Evolutionary conservation across 108 stramenopile species (phyloP), one percentile per base, ranked within the genome.

Genomic region (Skeletonema menzelii): DNA sequence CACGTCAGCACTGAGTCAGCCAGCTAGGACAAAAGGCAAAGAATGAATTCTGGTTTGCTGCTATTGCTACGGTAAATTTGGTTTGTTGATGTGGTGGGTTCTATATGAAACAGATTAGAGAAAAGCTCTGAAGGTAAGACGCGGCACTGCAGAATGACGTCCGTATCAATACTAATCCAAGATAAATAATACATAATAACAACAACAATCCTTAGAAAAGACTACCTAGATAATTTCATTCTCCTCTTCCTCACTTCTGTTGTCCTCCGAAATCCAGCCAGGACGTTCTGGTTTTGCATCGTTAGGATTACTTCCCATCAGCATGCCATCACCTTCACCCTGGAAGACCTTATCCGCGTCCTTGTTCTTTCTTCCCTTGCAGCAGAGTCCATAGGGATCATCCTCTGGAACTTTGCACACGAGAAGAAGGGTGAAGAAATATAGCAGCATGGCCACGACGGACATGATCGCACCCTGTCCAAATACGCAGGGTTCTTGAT

Each of bases 211-310:
- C 15, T 42, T 1, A 0, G 35, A 37, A 42, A 11, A 42, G 15
- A 42, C 15, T 56, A 49, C 20, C 26, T 69, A 75, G 28, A 75
- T 75, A 56, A 75, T 63, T 63, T 69, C 61, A 40, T 75, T 77
- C 56, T 70, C 76, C 44, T 71, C 68, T 53, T 53, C 49, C 49
- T 53, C 49, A 37, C 10, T 62, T 8, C 60, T 17, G 10, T 70
- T 27, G 42, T 77, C 63, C 24, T 77, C 76, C 28, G 69, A 70
- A 56, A 77, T 27, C 76, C 76, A 77, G 40, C 37, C 42, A n/a
- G 69, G 69, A 27, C 37, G 37, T 27, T 47, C 63, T 37, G 40
- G 34, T 17, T 76, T 47, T 26, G 53, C n/a, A 14, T 49, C 47
- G 19, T 59, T 62, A 61, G 59, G 61, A 59, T 61, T 59, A 4